A percentile compares a stretch with the other conserved stretches of the same genome.
Conservation (phyloP, 257 asterid genomes). For the Nicotiana sylvestris region DNA sequence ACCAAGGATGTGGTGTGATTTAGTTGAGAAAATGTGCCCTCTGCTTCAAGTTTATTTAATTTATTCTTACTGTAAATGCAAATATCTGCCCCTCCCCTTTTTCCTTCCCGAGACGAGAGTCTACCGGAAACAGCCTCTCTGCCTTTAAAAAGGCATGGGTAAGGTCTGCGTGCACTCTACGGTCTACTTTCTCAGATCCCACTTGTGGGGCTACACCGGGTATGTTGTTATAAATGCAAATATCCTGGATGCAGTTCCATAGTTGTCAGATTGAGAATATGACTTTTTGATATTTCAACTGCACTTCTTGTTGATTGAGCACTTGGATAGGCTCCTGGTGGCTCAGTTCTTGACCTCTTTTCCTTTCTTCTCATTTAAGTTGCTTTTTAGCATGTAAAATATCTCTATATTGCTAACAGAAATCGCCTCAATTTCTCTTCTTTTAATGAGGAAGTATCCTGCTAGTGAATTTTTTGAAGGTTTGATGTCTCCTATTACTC, state of each 20-base stretch:
- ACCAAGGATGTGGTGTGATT: not conserved
- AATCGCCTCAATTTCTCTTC: not conserved
- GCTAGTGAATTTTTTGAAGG: not conserved
- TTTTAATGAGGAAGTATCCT: not conserved
- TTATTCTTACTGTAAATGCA: too few relatives aligned
- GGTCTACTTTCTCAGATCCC: too few relatives aligned
- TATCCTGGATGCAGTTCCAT: not conserved
- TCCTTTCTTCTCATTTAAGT: not conserved
- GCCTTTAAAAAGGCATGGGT: too few relatives aligned
- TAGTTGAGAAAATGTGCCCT: not conserved
- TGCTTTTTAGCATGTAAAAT: not conserved
- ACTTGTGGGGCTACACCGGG: too few relatives aligned
- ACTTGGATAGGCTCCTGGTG: not conserved
- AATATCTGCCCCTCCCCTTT: too few relatives aligned
- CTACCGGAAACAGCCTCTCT: too few relatives aligned
- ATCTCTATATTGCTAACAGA: not conserved
- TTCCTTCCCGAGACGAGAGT: too few relatives aligned
- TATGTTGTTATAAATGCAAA: too few relatives aligned
- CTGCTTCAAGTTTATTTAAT: not conserved
- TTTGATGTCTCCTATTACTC: not conserved
- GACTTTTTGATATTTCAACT: not conserved
- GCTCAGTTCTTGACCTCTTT: not conserved
- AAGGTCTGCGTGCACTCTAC: too few relatives aligned
- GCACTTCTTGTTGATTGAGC: not conserved
- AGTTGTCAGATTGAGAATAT: not conserved